A percentile compares a stretch with the other conserved stretches of the same genome.
These are phyloP conservation scores for Thielaviopsis euricoi DNA, from an alignment of 2,329 filamentous ascomycete genomes.

Conservation along the genomic window DNA sequence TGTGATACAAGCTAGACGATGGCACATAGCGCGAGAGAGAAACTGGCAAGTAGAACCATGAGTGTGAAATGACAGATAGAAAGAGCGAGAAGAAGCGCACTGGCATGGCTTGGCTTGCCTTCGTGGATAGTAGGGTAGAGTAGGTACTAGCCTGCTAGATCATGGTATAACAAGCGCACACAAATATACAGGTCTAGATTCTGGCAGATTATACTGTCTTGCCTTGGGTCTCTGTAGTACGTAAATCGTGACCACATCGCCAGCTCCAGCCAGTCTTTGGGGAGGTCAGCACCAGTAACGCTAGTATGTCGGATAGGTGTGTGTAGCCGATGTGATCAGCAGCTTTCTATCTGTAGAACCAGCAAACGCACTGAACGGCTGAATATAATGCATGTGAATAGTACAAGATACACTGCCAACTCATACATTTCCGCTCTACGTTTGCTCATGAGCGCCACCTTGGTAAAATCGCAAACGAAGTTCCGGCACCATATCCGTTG, in stretches of 20 bases:
- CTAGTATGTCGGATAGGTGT: not conserved
- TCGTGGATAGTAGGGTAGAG: not conserved
- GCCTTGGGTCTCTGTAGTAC: not conserved
- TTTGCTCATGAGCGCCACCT: not conserved
- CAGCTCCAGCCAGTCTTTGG: not conserved
- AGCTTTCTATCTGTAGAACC: not conserved
- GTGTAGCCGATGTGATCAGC: not conserved
- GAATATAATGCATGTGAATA: not conserved
- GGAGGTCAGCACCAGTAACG: not conserved
- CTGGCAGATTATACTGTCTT: not conserved
- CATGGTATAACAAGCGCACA: not conserved
- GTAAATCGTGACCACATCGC: not conserved
- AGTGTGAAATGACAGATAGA: not conserved
- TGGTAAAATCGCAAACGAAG: not conserved
- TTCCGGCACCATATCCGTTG: not conserved
- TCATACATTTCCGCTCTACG: not conserved
- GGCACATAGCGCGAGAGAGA: not conserved
- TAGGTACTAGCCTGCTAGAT: no score
- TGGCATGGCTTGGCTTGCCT: not conserved
- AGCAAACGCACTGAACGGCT: not conserved
- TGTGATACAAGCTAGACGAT: not conserved
- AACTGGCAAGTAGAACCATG: not conserved
- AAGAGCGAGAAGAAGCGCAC: not conserved
- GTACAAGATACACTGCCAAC: not conserved
- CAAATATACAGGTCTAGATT: not conserved